Conservation (phyloP, 495 filamentous ascomycete species). For the Pseudevernia furfuracea region DNA sequence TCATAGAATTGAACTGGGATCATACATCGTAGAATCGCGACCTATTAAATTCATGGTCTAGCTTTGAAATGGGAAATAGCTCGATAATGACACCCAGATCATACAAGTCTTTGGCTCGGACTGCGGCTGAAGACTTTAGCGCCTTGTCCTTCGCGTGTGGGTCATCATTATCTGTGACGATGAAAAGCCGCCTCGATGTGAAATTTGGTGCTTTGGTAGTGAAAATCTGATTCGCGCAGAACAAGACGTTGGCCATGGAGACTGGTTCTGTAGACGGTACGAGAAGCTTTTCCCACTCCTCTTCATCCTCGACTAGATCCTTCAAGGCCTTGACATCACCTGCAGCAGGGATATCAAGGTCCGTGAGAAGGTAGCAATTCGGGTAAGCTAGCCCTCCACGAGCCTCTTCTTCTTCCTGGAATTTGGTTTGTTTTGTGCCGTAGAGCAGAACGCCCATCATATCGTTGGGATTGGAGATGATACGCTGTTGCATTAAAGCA, state of each 20-base stretch:
- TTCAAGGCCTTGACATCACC: slow-evolving; percentile 76
- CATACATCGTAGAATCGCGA: slow-evolving; percentile 86
- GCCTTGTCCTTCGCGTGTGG: slow-evolving; percentile 68
- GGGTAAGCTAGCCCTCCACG: slow-evolving; percentile 63
- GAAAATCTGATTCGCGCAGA: slow-evolving; percentile 94
- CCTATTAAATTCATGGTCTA: slow-evolving; percentile 68
- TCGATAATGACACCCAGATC: slow-evolving; percentile 91
- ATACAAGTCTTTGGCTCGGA: slow-evolving; percentile 89
- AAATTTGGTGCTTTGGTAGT: slow-evolving; percentile 93
- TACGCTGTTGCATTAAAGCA: slow-evolving; percentile 91
- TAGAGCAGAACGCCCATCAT: slow-evolving; percentile 98
- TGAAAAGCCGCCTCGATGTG: slow-evolving; percentile 80
- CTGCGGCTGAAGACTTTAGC: slow-evolving; percentile 65
- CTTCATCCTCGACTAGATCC: slow-evolving; percentile 65
- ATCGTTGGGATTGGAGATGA: slow-evolving; percentile 91
- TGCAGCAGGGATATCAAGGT: slow-evolving; percentile 81
- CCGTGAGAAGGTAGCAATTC: slow-evolving; percentile 85
- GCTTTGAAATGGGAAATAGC: slow-evolving; percentile 80
- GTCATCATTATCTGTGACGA: slow-evolving; percentile 92
- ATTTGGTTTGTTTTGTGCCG: slow-evolving; percentile 79
- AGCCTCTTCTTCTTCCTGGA: slow-evolving; percentile 56
- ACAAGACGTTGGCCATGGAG: slow-evolving; percentile 84
- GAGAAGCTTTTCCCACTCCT: slow-evolving; percentile 53
- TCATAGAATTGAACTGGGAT: background rate
- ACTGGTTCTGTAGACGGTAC: slow-evolving; percentile 60